Evolutionary conservation across 2,329 filamentous ascomycete species (phyloP).

Genomic region (Aspergillus sp.): DNA sequence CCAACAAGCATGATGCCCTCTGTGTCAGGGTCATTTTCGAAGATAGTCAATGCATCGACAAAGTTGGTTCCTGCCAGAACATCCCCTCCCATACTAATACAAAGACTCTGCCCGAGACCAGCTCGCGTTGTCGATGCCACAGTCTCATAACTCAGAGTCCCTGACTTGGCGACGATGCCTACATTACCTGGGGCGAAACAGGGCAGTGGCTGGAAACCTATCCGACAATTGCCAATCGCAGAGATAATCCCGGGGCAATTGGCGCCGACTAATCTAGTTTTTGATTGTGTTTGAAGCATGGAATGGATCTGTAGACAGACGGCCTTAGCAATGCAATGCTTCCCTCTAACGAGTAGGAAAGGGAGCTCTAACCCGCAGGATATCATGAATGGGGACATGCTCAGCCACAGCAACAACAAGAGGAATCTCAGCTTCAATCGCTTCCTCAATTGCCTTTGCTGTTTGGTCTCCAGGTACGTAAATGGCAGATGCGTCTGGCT

Average conservation of each 20-base stretch:
- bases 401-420: constrained; percentile 76
- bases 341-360: neutral
- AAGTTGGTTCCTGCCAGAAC: constrained; percentile 70
- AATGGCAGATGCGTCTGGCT: constrained; percentile 72
- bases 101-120: constrained; percentile 72
- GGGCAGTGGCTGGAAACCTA: constrained; percentile 72
- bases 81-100: constrained; percentile 74
- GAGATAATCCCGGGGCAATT: constrained; percentile 79
- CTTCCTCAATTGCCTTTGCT: constrained; percentile 69
- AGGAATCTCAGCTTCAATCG: constrained; percentile 72
- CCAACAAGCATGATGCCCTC: constrained; percentile 69
- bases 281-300: constrained; percentile 66
- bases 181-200: constrained; percentile 66
- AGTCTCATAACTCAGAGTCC: constrained; percentile 74
- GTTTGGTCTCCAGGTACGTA: constrained; percentile 75
- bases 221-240: constrained; percentile 63
- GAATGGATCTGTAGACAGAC: constrained; percentile 53
- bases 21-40: constrained; percentile 63
- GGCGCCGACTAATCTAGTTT: constrained; percentile 70
- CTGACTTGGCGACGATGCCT: constrained; percentile 75
- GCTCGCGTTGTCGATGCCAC: constrained; percentile 68
- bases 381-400: constrained; percentile 73
- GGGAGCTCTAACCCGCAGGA: constrained; percentile 55
- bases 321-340: no score
- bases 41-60: constrained; percentile 63